These are phyloP conservation scores for Collybia nuda DNA, from an alignment of 768 basidiomycete genomes.

Conservation along the genomic window DNA sequence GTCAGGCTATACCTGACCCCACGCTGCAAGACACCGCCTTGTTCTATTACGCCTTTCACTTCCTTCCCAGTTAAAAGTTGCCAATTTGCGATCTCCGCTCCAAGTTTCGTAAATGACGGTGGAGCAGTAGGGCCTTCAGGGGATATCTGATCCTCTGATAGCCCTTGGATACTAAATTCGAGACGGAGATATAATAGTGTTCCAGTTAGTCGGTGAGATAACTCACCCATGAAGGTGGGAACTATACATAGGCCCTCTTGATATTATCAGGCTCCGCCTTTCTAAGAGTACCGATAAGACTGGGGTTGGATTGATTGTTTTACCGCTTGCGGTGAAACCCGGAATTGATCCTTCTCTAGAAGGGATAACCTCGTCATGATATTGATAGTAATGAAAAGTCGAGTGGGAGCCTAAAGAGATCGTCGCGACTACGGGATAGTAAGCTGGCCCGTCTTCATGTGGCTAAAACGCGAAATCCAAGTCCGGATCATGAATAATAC, in stretches of 20 bases:
- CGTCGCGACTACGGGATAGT: constrained; percentile 88
- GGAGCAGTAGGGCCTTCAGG: constrained; percentile 17
- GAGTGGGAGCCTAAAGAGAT: constrained; percentile 84
- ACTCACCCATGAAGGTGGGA: constrained; percentile 72
- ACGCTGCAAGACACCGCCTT: constrained; percentile 57
- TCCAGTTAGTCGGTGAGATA: neutral
- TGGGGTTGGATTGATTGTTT: constrained; percentile 62
- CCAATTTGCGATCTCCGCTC: constrained; percentile 56
- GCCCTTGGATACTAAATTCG: constrained; percentile 53
- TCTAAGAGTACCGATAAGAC: constrained; percentile 77
- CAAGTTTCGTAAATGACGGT: constrained; percentile 26
- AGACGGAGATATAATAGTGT: constrained; percentile 6
- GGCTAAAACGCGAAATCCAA: constrained; percentile 46
- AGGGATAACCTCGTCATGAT: constrained; percentile 24
- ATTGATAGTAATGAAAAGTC: constrained; percentile 81
- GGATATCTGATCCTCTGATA: constrained; percentile 47
- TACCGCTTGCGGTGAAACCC: constrained; percentile 30
- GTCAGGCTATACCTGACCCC: constrained; percentile 78
- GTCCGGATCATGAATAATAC: neutral
- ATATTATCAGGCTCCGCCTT: constrained; percentile 82
- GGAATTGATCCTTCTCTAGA: too few relatives aligned
- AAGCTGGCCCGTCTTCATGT: constrained; percentile 90
- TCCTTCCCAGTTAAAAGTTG: constrained; percentile 43
- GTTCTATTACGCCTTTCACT: constrained; percentile 34
- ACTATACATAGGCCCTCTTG: constrained; percentile 66